A percentile compares a stretch with the other conserved stretches of the same genome.
Conservation (phyloP, 31 red algal species). For the Porphyra umbilicalis region DNA sequence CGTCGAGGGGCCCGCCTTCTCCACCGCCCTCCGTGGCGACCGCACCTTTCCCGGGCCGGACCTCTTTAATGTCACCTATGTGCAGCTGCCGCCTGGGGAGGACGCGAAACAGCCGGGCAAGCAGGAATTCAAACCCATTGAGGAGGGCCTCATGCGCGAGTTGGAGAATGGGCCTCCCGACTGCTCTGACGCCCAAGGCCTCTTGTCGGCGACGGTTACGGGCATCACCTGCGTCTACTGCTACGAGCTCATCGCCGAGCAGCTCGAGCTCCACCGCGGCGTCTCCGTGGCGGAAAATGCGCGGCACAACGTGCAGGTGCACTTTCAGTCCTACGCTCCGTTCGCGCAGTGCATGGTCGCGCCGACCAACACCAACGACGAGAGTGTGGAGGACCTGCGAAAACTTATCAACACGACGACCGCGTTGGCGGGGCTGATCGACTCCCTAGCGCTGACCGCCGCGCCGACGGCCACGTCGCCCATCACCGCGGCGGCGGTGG, state of each 20-base stretch:
- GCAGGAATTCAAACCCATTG: neutral
- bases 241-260: neutral
- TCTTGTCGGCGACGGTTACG: neutral
- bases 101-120: neutral
- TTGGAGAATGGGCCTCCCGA: neutral
- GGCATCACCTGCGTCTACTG: neutral
- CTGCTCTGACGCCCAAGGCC: neutral
- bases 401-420: neutral
- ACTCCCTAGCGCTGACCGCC: neutral
- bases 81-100: neutral
- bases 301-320: neutral
- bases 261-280: neutral
- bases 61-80: neutral
- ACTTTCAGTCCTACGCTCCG: neutral
- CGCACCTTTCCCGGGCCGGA: neutral
- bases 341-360: neutral
- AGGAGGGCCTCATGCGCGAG: neutral
- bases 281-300: neutral
- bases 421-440: neutral
- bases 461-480: neutral
- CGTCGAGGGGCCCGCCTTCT: neutral
- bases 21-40: neutral
- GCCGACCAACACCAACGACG: neutral
- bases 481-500: neutral
- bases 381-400: neutral